phyloP scores from a whole-genome alignment of 2,329 filamentous ascomycete species.

The Fusarium longipes region DNA sequence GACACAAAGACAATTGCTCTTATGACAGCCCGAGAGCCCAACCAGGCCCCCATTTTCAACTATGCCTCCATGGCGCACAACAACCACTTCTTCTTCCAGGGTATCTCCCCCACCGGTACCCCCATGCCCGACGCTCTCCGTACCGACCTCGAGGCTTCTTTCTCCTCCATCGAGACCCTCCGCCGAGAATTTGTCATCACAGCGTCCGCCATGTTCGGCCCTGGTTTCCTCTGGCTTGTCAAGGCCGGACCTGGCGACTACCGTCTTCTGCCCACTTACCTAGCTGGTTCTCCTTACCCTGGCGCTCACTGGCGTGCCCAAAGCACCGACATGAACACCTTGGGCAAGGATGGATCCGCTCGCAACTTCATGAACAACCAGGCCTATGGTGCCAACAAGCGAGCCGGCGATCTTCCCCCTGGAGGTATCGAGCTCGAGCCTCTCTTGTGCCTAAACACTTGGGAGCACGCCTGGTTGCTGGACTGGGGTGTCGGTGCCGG shows the following conservation, averaged over 20 bases:
- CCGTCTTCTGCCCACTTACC: constrained; percentile 87
- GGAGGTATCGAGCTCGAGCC: constrained; percentile 78
- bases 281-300: constrained; percentile 88
- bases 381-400: constrained; percentile 46
- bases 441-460: constrained; percentile 91
- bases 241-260: constrained; percentile 62
- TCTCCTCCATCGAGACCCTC: constrained; percentile 86
- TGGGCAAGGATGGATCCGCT: constrained; percentile 55
- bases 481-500: constrained; percentile 74
- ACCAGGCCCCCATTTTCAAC: constrained; percentile 87
- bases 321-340: constrained; percentile 75
- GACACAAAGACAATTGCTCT: constrained; percentile 76
- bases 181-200: constrained; percentile 82
- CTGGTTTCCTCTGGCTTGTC: constrained; percentile 97
- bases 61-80: constrained; percentile 96
- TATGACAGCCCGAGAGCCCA: constrained; percentile 81
- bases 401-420: constrained; percentile 60
- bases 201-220: constrained; percentile 92
- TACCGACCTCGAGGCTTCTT: constrained; percentile 72
- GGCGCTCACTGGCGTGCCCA: constrained; percentile 84
- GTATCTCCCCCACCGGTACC: constrained; percentile 57
- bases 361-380: constrained; percentile 55
- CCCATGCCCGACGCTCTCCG: constrained; percentile 68
- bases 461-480: constrained; percentile 92
- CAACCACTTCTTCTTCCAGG: constrained; percentile 83